phyloP scores from a whole-genome alignment of 2,329 filamentous ascomycete genomes.

The Epichloe gansuensis region DNA sequence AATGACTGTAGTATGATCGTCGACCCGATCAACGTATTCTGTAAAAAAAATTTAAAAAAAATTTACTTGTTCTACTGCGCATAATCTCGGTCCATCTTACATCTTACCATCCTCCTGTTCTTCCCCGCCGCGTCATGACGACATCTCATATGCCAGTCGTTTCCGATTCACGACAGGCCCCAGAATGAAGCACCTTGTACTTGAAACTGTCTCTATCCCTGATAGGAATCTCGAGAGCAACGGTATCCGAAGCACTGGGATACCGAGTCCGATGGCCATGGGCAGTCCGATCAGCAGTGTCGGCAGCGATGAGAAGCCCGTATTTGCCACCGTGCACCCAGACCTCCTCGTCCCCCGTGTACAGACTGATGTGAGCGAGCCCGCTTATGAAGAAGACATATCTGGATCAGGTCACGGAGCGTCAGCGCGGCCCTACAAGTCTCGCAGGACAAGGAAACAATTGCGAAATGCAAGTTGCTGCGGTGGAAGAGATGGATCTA shows the following conservation, averaged over 20 bases:
- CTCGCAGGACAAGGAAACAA: neutral
- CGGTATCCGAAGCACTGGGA: slow-evolving; percentile 24
- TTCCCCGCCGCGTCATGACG: neutral
- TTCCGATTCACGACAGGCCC: slow-evolving; percentile 1
- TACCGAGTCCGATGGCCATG: slow-evolving; percentile 29
- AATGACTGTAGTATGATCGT: too few relatives aligned
- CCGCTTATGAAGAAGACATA: slow-evolving; percentile 26
- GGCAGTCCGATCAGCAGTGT: slow-evolving; percentile 26
- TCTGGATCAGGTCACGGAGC: slow-evolving; percentile 9
- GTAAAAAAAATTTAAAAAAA: too few relatives aligned
- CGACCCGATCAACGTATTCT: too few relatives aligned
- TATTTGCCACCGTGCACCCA: slow-evolving; percentile 26
- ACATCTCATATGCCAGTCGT: neutral
- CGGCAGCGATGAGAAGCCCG: slow-evolving; percentile 28
- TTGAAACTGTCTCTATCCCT: slow-evolving; percentile 1
- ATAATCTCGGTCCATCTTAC: too few relatives aligned
- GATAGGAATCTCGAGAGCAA: slow-evolving; percentile 15
- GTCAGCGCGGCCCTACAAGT: neutral
- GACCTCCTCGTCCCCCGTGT: slow-evolving; percentile 22
- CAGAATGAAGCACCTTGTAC: slow-evolving; percentile 6
- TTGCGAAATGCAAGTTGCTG: neutral
- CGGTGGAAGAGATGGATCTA: too few relatives aligned
- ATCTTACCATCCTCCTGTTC: neutral
- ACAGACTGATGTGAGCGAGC: slow-evolving; percentile 26
- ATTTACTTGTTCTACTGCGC: neutral